These are phyloP conservation scores for Phytopythium helicoides DNA, from an alignment of 352 stramenopile genomes.

Conservation along the genomic window DNA sequence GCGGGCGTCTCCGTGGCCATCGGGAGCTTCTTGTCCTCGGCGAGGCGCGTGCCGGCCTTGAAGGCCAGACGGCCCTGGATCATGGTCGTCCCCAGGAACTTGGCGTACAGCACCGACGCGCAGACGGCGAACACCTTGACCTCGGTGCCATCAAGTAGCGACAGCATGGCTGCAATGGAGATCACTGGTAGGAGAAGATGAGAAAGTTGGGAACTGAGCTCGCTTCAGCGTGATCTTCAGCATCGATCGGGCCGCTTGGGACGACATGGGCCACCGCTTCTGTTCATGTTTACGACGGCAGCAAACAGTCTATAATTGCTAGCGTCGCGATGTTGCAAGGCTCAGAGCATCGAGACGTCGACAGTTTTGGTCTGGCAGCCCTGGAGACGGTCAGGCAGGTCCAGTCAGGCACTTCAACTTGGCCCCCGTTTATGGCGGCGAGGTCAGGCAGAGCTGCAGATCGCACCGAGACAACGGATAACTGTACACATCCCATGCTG, in stretches of 20 bases:
- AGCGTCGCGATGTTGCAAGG: too few species aligned
- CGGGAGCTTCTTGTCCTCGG: constrained; percentile 37
- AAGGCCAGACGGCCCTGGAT: constrained; percentile 46
- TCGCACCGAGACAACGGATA: too few species aligned
- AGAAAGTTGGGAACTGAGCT: background rate
- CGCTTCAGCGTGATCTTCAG: too few species aligned
- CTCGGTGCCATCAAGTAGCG: constrained; percentile 11
- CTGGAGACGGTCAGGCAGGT: too few species aligned
- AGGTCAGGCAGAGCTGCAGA: background rate
- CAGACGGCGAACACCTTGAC: constrained; percentile 37
- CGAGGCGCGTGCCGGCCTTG: constrained; percentile 34
- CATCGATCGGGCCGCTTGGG: too few species aligned
- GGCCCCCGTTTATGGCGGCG: background rate
- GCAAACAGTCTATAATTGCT: too few species aligned
- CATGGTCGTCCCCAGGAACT: constrained; percentile 50
- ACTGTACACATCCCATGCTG: too few species aligned
- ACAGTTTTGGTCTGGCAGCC: too few species aligned
- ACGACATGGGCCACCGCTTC: too few species aligned
- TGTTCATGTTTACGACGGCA: too few species aligned
- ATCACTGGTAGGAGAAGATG: background rate
- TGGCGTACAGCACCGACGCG: constrained; percentile 52
- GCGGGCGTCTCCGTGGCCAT: constrained; percentile 5
- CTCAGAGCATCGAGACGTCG: too few species aligned
- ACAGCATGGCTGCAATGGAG: constrained; percentile 8
- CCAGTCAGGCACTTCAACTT: constrained; percentile 1